Conservation (phyloP, 768 basidiomycete species). For the Psilocybe cubensis region DNA sequence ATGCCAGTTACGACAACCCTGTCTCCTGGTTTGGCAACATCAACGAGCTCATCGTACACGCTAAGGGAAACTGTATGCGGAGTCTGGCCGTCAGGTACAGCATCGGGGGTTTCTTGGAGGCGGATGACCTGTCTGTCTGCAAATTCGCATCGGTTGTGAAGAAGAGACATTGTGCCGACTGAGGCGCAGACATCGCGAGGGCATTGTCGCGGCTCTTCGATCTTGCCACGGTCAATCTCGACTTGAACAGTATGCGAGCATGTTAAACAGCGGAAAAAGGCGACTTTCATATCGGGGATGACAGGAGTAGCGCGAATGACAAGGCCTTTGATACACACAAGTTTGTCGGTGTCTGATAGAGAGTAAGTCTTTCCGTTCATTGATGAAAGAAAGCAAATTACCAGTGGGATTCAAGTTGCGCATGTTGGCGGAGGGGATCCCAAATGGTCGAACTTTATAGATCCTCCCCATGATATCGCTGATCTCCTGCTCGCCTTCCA, state of each 20-base stretch:
- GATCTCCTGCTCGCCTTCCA: conserved; percentile 83
- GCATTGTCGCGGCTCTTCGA: conserved; percentile 90
- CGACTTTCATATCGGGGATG: conserved; percentile 98
- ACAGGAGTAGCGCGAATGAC: conserved; percentile 97
- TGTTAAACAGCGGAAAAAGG: conserved; percentile 96
- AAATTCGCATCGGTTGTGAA: conserved; percentile 97
- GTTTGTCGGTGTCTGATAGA: conserved; percentile 90
- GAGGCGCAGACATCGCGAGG: conserved; percentile 92
- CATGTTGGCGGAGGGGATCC: conserved; percentile 87
- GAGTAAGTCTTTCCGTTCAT: not conserved
- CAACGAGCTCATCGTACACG: conserved; percentile 98
- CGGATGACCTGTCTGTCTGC: conserved; percentile 95
- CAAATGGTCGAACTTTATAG: conserved; percentile 94
- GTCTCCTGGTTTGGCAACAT: conserved; percentile 96
- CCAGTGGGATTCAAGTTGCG: conserved; percentile 92
- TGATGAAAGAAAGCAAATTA: conserved; percentile 33
- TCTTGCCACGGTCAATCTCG: conserved; percentile 97
- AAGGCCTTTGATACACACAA: conserved; percentile 93
- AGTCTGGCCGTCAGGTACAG: conserved; percentile 97
- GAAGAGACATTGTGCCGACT: conserved; percentile 88
- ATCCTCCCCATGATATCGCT: conserved; percentile 84
- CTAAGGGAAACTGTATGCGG: conserved; percentile 97
- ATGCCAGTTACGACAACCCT: conserved; percentile 90
- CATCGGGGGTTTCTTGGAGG: conserved; percentile 96
- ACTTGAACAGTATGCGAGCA: conserved; percentile 98